Evolutionary conservation across 768 basidiomycete genomes (phyloP).

Genomic region (Tricholoma saponaceum): DNA sequence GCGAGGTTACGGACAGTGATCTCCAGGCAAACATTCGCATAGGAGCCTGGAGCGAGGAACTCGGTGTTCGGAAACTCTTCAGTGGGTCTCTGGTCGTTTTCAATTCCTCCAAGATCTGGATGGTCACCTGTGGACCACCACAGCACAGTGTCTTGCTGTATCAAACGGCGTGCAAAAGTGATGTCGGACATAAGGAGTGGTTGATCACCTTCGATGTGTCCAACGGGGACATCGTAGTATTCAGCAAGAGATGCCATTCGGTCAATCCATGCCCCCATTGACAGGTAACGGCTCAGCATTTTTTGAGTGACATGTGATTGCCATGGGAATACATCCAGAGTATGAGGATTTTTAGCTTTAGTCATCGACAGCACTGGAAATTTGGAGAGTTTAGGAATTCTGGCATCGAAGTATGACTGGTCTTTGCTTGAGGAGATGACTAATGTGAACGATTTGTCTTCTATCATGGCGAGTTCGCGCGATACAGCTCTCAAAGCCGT

Average conservation of each 20-base stretch:
- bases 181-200: conserved; percentile 87
- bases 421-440: conserved; percentile 87
- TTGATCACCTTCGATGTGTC: conserved; percentile 89
- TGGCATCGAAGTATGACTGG: conserved; percentile 73
- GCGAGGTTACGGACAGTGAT: conserved; percentile 89
- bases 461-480: conserved; percentile 75
- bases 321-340: conserved; percentile 85
- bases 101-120: conserved; percentile 91
- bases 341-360: conserved; percentile 70
- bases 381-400: conserved; percentile 65
- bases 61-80: conserved; percentile 85
- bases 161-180: conserved; percentile 82
- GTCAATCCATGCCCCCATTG: conserved; percentile 75
- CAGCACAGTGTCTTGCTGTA: conserved; percentile 84
- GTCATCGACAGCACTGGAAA: conserved; percentile 90
- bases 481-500: conserved; percentile 85
- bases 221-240: conserved; percentile 91
- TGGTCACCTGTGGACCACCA: conserved; percentile 94
- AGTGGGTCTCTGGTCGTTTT: conserved; percentile 73
- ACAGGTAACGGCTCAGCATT: conserved; percentile 81
- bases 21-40: conserved; percentile 90
- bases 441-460: conserved; percentile 69
- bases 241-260: conserved; percentile 74
- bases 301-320: conserved; percentile 76
- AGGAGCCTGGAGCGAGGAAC: conserved; percentile 80